Percentiles rank a stretch among this genome's conserved stretches.
phyloP scores from a whole-genome alignment of 2,329 filamentous ascomycete species.

The Ophiocordyceps polyrhachis-furcata region DNA sequence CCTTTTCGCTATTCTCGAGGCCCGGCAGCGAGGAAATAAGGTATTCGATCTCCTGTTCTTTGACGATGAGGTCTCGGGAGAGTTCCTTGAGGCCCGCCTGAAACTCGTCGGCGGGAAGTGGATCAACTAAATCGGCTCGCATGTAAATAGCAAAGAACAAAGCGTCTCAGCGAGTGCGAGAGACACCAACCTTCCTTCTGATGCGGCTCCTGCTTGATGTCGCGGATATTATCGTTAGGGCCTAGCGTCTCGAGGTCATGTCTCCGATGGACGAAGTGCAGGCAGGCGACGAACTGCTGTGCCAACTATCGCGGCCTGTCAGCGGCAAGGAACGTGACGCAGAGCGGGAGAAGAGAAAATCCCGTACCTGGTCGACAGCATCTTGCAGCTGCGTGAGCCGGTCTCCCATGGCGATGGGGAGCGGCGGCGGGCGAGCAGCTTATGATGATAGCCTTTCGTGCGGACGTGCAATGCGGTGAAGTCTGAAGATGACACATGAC shows the following conservation, averaged over 20 bases:
- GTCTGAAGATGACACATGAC: too few relatives aligned
- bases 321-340: neutral
- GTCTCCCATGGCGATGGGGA: conserved; percentile 38
- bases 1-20: conserved; percentile 57
- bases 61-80: conserved; percentile 56
- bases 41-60: conserved; percentile 68
- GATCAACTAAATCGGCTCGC: conserved; percentile 28
- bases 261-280: conserved; percentile 48
- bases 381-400: conserved; percentile 71
- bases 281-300: conserved; percentile 47
- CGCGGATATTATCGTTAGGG: conserved; percentile 37
- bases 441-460: neutral
- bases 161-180: neutral
- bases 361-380: conserved; percentile 56
- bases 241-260: conserved; percentile 46
- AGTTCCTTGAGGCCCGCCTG: conserved; percentile 51
- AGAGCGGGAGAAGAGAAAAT: neutral
- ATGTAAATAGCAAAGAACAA: neutral
- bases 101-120: conserved; percentile 45
- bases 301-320: conserved; percentile 29
- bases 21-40: conserved; percentile 60
- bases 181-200: conserved; percentile 28
- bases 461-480: too few relatives aligned
- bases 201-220: conserved; percentile 33
- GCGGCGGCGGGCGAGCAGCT: neutral